phyloP scores from a whole-genome alignment of 2,329 filamentous ascomycete species.

The Cercospora sp. region DNA sequence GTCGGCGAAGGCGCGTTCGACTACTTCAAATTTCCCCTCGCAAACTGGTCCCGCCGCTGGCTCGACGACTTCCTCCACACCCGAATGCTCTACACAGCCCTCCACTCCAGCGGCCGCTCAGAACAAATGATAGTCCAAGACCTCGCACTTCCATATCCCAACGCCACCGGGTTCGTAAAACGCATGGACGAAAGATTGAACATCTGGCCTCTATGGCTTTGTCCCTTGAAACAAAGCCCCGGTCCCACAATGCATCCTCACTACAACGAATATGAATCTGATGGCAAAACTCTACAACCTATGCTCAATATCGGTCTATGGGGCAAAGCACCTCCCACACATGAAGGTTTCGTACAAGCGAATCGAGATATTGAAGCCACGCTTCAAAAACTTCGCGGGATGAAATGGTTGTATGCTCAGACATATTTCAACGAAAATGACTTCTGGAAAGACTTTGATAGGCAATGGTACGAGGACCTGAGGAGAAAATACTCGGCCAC shows the following conservation, averaged over 20 bases:
- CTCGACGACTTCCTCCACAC: slow-evolving; percentile 65
- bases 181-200: slow-evolving; percentile 44
- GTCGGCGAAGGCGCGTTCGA: slow-evolving; percentile 62
- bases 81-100: slow-evolving; percentile 64
- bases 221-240: slow-evolving; percentile 44
- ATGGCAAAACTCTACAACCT: slow-evolving; percentile 27
- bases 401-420: slow-evolving; percentile 71
- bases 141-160: slow-evolving; percentile 52
- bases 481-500: slow-evolving; percentile 60
- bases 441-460: slow-evolving; percentile 67
- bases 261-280: slow-evolving; percentile 28
- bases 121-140: slow-evolving; percentile 67
- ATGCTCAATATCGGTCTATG: slow-evolving; percentile 66
- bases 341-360: slow-evolving; percentile 51
- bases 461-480: slow-evolving; percentile 59
- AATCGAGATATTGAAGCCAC: slow-evolving; percentile 64
- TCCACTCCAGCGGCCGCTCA: slow-evolving; percentile 62
- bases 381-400: slow-evolving; percentile 60
- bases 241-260: slow-evolving; percentile 39
- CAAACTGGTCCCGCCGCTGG: slow-evolving; percentile 61
- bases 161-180: slow-evolving; percentile 47
- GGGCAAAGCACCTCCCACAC: slow-evolving; percentile 52
- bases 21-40: slow-evolving; percentile 68
- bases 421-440: slow-evolving; percentile 68
- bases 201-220: slow-evolving; percentile 54